Evolutionary conservation across 176 grass and related monocot species (phyloP).

Genomic region (Bothriochloa decipiens): DNA sequence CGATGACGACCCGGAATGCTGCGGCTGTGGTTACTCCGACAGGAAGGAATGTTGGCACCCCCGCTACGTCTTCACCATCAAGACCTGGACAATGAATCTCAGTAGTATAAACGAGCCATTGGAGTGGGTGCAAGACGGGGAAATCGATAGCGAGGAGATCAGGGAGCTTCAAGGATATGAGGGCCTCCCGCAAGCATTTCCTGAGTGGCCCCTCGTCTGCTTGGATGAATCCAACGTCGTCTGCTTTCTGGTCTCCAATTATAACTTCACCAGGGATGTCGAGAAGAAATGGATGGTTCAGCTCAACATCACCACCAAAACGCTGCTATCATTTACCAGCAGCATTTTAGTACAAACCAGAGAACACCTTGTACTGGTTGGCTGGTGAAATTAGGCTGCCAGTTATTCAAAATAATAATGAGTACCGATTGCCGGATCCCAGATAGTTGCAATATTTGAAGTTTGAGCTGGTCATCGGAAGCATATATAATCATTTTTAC

Average conservation of each 20-base stretch:
- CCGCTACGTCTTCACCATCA: not conserved
- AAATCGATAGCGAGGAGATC: conserved; percentile 7
- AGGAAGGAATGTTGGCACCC: no score
- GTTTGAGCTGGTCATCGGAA: no score
- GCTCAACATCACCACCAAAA: not conserved
- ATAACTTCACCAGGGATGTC: not conserved
- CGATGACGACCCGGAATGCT: no score
- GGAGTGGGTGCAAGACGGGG: not conserved
- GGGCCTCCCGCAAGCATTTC: not conserved
- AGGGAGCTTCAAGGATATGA: not conserved
- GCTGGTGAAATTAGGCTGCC: no score
- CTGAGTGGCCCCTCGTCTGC: not conserved
- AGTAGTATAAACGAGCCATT: not conserved
- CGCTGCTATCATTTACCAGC: not conserved
- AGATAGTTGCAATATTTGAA: no score
- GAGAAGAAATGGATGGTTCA: not conserved
- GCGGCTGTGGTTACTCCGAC: no score
- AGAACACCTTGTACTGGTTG: no score
- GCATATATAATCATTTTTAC: no score
- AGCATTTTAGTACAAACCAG: not conserved
- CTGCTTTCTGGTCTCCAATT: conserved; percentile 19
- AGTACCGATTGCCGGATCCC: no score
- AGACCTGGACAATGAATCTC: not conserved
- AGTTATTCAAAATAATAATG: no score
- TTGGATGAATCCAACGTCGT: not conserved